Evolutionary conservation across 2,329 filamentous ascomycete genomes (phyloP).

Genomic region (Dactylella cylindrospora): DNA sequence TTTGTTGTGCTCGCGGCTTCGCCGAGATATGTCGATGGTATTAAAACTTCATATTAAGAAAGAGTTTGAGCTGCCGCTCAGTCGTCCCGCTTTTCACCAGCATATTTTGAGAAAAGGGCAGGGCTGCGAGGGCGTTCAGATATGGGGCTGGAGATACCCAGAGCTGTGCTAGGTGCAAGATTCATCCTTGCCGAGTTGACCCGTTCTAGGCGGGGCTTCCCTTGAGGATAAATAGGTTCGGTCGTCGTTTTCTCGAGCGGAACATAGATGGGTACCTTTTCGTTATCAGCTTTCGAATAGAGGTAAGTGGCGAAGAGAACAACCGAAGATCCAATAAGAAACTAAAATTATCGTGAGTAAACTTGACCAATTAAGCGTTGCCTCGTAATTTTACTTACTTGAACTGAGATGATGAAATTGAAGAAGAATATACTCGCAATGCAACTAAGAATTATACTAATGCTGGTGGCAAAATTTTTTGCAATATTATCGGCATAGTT

Average conservation of each 20-base stretch:
- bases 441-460: constrained; percentile 86
- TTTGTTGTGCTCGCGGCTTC: too few relatives aligned
- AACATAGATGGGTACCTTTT: constrained; percentile 54
- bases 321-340: constrained; percentile 73
- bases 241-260: constrained; percentile 47
- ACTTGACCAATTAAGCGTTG: background rate
- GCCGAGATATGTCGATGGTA: too few relatives aligned
- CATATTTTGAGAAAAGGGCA: constrained; percentile 38
- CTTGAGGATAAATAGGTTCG: constrained; percentile 31
- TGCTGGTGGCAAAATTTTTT: constrained; percentile 90
- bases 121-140: constrained; percentile 41
- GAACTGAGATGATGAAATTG: constrained; percentile 70
- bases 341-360: constrained; percentile 59
- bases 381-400: too few relatives aligned
- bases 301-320: constrained; percentile 83
- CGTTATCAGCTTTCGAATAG: constrained; percentile 70
- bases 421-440: constrained; percentile 84
- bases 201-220: constrained; percentile 30
- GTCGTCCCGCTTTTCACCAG: constrained; percentile 41
- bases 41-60: too few relatives aligned
- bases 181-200: constrained; percentile 35
- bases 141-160: constrained; percentile 30
- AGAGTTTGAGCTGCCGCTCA: background rate
- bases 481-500: constrained; percentile 85
- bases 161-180: constrained; percentile 27